Conservation (phyloP, 2,329 filamentous ascomycete genomes). For the Madurella mycetomatis region DNA sequence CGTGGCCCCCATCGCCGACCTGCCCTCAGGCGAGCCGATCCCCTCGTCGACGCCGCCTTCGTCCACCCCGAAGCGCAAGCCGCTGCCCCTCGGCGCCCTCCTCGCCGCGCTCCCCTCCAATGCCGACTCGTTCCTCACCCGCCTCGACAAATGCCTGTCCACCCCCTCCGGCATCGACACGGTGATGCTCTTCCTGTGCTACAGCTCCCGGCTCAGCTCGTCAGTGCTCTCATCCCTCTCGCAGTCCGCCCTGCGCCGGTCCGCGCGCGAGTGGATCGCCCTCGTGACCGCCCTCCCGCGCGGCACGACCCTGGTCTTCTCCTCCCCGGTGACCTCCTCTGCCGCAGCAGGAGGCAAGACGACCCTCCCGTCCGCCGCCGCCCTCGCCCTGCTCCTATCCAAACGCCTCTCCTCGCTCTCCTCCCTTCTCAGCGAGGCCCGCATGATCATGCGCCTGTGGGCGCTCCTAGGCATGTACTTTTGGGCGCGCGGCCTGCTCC, state of each 20-base stretch:
- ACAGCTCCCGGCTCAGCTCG: slow-evolving; percentile 55
- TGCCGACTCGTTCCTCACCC: slow-evolving; percentile 50
- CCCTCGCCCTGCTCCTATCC: slow-evolving; percentile 46
- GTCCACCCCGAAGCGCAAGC: slow-evolving; percentile 12
- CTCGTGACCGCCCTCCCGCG: slow-evolving; percentile 49
- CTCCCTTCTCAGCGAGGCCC: slow-evolving; percentile 62
- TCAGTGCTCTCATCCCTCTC: slow-evolving; percentile 49
- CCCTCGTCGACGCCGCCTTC: slow-evolving; percentile 17
- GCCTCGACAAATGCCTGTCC: slow-evolving; percentile 59
- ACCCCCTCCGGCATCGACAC: slow-evolving; percentile 67
- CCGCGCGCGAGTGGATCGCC: slow-evolving; percentile 49
- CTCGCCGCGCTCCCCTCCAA: slow-evolving; percentile 37
- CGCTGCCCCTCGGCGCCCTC: slow-evolving; percentile 26
- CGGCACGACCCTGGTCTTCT: slow-evolving; percentile 43
- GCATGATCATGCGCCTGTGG: slow-evolving; percentile 74
- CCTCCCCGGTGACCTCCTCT: slow-evolving; percentile 33
- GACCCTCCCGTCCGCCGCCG: slow-evolving; percentile 31
- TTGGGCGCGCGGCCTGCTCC: slow-evolving; percentile 53
- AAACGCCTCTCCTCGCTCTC: slow-evolving; percentile 57
- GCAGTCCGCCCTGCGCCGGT: slow-evolving; percentile 52
- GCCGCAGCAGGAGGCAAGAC: slow-evolving; percentile 12
- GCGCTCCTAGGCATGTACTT: slow-evolving; percentile 69
- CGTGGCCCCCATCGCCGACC: slow-evolving; percentile 22
- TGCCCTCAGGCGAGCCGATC: slow-evolving; percentile 27
- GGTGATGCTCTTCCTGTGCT: slow-evolving; percentile 64